Conservation (phyloP, 306 rosid genomes). For the Trifolium subterraneum region DNA sequence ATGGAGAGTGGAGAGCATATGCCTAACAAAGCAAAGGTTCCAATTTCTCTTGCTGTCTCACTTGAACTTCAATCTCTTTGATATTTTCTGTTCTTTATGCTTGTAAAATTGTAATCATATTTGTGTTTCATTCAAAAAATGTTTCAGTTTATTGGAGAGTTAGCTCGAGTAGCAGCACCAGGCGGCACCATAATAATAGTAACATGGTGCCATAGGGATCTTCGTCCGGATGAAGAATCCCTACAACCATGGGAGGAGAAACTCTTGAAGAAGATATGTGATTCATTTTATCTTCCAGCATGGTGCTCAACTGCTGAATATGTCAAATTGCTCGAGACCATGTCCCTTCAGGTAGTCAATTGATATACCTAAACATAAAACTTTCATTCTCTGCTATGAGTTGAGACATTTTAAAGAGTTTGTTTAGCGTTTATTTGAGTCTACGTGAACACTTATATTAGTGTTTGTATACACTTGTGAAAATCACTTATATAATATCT, state of each 20-base stretch:
- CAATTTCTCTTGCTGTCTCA: not conserved
- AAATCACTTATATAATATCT: too few relatives aligned
- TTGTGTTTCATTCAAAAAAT: conserved; percentile 9
- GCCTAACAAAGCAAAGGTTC: conserved; percentile 93
- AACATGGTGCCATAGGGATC: conserved; percentile 97
- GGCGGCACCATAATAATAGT: conserved; percentile 82
- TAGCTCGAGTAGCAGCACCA: conserved; percentile 90
- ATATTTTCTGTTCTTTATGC: not conserved
- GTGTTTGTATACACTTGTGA: not conserved
- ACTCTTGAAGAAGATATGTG: conserved; percentile 78
- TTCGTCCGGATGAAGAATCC: conserved; percentile 62
- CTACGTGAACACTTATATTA: not conserved
- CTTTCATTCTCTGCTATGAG: not conserved
- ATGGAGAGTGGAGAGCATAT: conserved; percentile 99
- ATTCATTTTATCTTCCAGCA: conserved; percentile 82
- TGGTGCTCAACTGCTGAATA: conserved; percentile 95
- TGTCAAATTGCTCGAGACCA: conserved; percentile 61
- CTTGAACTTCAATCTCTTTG: conserved; percentile 4
- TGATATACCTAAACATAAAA: not conserved
- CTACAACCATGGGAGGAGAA: conserved; percentile 70
- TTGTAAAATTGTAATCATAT: conserved; percentile 7
- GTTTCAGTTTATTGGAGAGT: conserved; percentile 79
- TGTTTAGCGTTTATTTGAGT: not conserved
- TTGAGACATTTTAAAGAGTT: not conserved
- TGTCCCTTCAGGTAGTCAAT: conserved; percentile 58